Conservation (phyloP, 257 asterid genomes). For the Scutellaria minor region DNA sequence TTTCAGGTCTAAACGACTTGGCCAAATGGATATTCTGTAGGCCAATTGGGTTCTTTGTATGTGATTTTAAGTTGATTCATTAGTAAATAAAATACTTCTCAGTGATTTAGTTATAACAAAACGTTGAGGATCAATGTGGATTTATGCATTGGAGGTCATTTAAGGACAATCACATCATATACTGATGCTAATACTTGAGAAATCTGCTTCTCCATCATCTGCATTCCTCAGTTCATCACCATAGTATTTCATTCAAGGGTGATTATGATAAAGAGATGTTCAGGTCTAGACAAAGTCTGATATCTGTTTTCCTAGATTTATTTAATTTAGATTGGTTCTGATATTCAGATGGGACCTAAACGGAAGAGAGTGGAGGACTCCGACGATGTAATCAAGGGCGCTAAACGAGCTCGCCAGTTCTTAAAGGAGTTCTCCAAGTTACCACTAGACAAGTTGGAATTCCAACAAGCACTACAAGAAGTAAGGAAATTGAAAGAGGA, state of each 20-base stretch:
- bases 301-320: background rate
- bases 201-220: background rate
- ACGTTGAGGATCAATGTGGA: constrained; percentile 1
- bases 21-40: background rate
- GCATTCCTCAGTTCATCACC: too few species aligned
- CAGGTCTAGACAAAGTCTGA: too few species aligned
- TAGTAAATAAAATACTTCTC: background rate
- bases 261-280: too few species aligned
- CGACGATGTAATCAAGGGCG: constrained; percentile 66
- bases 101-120: background rate
- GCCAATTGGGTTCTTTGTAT: background rate
- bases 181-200: constrained; percentile 10
- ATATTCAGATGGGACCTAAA: constrained; percentile 58
- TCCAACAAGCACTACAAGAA: constrained; percentile 54
- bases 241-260: too few species aligned
- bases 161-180: background rate
- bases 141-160: background rate
- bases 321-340: background rate
- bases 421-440: constrained; percentile 74
- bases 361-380: constrained; percentile 69
- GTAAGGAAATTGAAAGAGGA: constrained; percentile 60
- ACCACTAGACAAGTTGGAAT: constrained; percentile 81
- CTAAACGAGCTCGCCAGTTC: constrained; percentile 77
- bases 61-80: background rate
- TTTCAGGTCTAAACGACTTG: background rate